These are phyloP conservation scores for Rhodotorula sp. DNA, from an alignment of 1,284 basidiomycete genomes.

Conservation along the genomic window DNA sequence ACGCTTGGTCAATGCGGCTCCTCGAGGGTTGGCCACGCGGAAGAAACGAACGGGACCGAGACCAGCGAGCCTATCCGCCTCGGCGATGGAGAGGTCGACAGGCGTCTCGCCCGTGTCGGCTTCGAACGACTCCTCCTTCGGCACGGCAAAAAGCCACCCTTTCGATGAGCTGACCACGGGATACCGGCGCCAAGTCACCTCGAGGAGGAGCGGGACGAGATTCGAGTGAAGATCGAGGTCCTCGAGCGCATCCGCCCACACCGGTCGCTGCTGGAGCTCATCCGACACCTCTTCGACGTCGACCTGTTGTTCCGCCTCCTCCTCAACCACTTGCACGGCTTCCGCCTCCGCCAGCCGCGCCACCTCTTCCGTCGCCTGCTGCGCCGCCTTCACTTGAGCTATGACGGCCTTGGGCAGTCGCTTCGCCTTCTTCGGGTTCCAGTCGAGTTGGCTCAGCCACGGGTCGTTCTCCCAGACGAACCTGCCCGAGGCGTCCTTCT, in stretches of 20 bases:
- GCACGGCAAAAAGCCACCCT: slow-evolving; percentile 43
- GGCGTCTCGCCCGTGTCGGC: slow-evolving; percentile 43
- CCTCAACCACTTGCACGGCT: background rate
- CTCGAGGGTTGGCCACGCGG: slow-evolving; percentile 1
- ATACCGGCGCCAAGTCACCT: slow-evolving; percentile 36
- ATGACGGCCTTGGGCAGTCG: slow-evolving; percentile 26
- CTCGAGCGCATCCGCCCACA: slow-evolving; percentile 27
- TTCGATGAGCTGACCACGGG: slow-evolving; percentile 40
- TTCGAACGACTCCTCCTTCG: slow-evolving; percentile 34
- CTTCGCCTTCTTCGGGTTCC: slow-evolving; percentile 72
- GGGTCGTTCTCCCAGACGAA: slow-evolving; percentile 69
- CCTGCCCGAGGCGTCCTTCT: slow-evolving; percentile 45
- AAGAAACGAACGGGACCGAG: slow-evolving; percentile 17
- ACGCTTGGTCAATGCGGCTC: background rate
- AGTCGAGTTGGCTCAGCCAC: slow-evolving; percentile 91
- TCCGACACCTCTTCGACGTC: background rate
- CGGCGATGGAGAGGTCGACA: slow-evolving; percentile 25
- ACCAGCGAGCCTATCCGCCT: slow-evolving; percentile 29
- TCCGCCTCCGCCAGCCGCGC: background rate
- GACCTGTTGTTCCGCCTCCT: background rate
- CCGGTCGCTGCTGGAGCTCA: background rate
- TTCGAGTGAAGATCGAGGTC: slow-evolving; percentile 29
- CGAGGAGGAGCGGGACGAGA: slow-evolving; percentile 41
- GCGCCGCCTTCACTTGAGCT: slow-evolving; percentile 5
- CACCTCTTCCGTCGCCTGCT: slow-evolving; percentile 14